Conservation (phyloP, 768 basidiomycete species). For the Tulasnella sp. region DNA sequence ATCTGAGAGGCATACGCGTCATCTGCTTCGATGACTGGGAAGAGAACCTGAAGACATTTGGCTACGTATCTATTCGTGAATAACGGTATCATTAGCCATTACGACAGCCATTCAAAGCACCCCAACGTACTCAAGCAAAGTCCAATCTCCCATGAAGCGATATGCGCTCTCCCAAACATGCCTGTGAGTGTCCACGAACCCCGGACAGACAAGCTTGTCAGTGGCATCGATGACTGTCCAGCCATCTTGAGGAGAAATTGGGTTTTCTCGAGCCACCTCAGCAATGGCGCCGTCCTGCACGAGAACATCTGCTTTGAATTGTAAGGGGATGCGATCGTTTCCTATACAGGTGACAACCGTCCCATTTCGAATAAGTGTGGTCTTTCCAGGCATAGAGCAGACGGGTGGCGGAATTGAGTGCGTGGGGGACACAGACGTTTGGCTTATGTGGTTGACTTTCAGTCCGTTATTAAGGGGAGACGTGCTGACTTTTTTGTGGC, state of each 20-base stretch:
- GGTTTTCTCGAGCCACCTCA: neutral
- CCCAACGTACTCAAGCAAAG: conserved; percentile 5
- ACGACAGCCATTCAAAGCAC: neutral
- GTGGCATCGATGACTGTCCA: conserved; percentile 4
- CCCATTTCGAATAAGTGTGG: conserved; percentile 3
- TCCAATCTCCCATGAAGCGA: conserved; percentile 12
- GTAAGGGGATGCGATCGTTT: neutral
- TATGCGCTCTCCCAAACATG: conserved; percentile 11
- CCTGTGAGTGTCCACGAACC: conserved; percentile 9
- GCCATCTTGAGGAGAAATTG: neutral
- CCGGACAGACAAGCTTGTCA: conserved; percentile 5
- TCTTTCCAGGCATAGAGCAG: neutral
- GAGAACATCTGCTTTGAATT: conserved; percentile 4
- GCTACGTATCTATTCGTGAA: neutral
- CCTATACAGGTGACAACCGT: conserved; percentile 7
- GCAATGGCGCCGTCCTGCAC: neutral
- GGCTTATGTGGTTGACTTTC: neutral
- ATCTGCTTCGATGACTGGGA: neutral
- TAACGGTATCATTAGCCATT: neutral
- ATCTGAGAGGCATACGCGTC: conserved; percentile 10
- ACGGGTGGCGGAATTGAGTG: neutral
- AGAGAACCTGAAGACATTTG: neutral
- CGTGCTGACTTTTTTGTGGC: neutral
- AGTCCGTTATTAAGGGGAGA: neutral
- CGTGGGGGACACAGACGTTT: neutral